Percentiles rank a stretch among this genome's conserved stretches.
phyloP scores from a whole-genome alignment of 345 rosid genomes.

The Erodium maritimum region DNA sequence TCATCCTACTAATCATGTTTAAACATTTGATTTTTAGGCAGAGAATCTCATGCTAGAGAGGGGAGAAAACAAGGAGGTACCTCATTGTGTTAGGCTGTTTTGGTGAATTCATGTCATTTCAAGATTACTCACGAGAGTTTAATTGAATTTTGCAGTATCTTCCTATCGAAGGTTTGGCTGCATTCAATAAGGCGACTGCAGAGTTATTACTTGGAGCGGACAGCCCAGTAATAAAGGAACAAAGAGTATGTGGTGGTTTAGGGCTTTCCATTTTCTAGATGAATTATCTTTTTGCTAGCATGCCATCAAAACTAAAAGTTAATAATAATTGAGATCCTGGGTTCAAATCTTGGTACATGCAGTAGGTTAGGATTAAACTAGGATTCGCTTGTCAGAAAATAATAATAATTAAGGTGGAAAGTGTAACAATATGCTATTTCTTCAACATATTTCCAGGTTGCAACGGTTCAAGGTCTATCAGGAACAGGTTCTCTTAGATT shows the following conservation, averaged over 20 bases:
- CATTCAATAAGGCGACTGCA: constrained; percentile 86
- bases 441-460: constrained; percentile 43
- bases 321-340: too few relatives aligned
- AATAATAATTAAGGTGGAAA: too few relatives aligned
- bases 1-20: not conserved
- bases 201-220: constrained; percentile 80
- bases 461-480: constrained; percentile 95
- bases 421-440: not conserved
- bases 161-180: constrained; percentile 94
- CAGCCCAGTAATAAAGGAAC: constrained; percentile 55
- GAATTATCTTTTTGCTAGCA: constrained; percentile 2
- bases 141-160: constrained; percentile 57
- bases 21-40: constrained; percentile 34
- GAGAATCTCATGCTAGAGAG: constrained; percentile 84
- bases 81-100: constrained; percentile 7
- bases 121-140: constrained; percentile 3
- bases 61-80: constrained; percentile 95
- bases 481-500: constrained; percentile 93
- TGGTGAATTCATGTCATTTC: not conserved
- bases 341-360: too few relatives aligned
- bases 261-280: not conserved
- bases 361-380: too few relatives aligned
- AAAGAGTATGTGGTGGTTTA: constrained; percentile 40
- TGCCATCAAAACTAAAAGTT: not conserved
- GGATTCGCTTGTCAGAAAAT: too few relatives aligned